Evolutionary conservation across 768 basidiomycete genomes (phyloP).

Genomic region (Amyloporia xantha): DNA sequence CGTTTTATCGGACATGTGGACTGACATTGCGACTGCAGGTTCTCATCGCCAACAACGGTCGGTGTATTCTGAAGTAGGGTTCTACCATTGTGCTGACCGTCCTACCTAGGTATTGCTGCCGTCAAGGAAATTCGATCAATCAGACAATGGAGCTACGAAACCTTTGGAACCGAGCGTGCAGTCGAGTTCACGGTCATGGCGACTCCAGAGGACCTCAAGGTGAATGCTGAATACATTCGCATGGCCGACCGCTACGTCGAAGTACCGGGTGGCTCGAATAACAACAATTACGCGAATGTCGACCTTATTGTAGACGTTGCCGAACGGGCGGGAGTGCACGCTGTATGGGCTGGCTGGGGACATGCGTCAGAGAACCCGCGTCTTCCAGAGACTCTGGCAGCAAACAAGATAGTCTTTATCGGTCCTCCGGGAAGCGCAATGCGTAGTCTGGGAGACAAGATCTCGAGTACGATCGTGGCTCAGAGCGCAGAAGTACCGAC

Average conservation of each 20-base stretch:
- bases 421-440: constrained; percentile 98
- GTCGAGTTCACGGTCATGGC: constrained; percentile 99
- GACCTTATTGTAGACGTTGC: constrained; percentile 98
- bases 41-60: constrained; percentile 97
- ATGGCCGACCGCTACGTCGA: constrained; percentile 99
- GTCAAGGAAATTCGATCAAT: constrained; percentile 99
- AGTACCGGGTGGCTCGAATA: constrained; percentile 96
- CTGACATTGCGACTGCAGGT: constrained; percentile 47
- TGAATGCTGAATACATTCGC: constrained; percentile 99
- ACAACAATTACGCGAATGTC: constrained; percentile 99
- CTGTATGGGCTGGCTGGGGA: constrained; percentile 99
- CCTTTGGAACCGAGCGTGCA: constrained; percentile 92
- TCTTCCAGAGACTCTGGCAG: constrained; percentile 86
- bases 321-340: constrained; percentile 94
- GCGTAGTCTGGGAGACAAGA: constrained; percentile 99
- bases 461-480: constrained; percentile 98
- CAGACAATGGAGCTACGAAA: constrained; percentile 99
- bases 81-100: not conserved
- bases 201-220: constrained; percentile 96
- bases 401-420: constrained; percentile 97
- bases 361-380: constrained; percentile 99
- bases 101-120: constrained; percentile 81
- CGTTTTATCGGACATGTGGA: not conserved
- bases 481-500: constrained; percentile 95
- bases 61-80: constrained; percentile 8